Evolutionary conservation across 345 rosid genomes (phyloP).

Genomic region (Salix suchowensis): DNA sequence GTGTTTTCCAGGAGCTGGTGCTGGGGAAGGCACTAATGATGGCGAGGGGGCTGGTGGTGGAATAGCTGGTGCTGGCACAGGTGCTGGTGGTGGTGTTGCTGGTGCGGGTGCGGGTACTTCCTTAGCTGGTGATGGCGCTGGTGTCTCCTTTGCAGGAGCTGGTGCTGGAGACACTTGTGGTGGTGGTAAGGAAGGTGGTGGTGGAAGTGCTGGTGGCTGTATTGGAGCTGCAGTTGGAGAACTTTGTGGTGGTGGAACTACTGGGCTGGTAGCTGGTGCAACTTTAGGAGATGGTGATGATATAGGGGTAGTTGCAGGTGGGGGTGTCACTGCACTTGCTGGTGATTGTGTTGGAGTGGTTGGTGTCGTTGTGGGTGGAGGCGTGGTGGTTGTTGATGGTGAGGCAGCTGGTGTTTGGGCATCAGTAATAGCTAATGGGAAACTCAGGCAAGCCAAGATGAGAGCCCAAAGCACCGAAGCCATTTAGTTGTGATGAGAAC

Average conservation of each 20-base stretch:
- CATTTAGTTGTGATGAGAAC: conserved; percentile 42
- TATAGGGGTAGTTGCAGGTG: conserved; percentile 46
- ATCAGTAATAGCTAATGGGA: conserved; percentile 35
- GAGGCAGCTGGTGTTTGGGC: conserved; percentile 75
- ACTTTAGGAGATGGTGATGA: conserved; percentile 54
- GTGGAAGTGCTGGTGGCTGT: conserved; percentile 41
- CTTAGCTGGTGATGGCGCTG: conserved; percentile 33
- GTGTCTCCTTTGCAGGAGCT: conserved; percentile 7
- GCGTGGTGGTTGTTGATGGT: conserved; percentile 32
- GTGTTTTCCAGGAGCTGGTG: conserved; percentile 22
- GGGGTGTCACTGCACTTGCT: conserved; percentile 35
- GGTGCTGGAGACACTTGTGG: conserved; percentile 30
- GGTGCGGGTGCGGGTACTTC: conserved; percentile 22
- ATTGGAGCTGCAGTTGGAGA: conserved; percentile 55
- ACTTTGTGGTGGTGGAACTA: conserved; percentile 47
- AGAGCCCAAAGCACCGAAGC: conserved; percentile 31
- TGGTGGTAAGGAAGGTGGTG: conserved; percentile 28
- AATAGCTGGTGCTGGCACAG: conserved; percentile 17
- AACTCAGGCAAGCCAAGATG: conserved; percentile 34
- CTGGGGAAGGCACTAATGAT: conserved; percentile 16
- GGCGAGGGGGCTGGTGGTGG: conserved; percentile 43
- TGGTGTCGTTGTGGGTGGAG: conserved; percentile 37
- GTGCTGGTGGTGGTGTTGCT: conserved; percentile 19
- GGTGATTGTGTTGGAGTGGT: conserved; percentile 41
- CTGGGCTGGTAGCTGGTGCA: conserved; percentile 59